Conservation (phyloP, 352 stramenopile species). For the Nothophytophthora sp. region DNA sequence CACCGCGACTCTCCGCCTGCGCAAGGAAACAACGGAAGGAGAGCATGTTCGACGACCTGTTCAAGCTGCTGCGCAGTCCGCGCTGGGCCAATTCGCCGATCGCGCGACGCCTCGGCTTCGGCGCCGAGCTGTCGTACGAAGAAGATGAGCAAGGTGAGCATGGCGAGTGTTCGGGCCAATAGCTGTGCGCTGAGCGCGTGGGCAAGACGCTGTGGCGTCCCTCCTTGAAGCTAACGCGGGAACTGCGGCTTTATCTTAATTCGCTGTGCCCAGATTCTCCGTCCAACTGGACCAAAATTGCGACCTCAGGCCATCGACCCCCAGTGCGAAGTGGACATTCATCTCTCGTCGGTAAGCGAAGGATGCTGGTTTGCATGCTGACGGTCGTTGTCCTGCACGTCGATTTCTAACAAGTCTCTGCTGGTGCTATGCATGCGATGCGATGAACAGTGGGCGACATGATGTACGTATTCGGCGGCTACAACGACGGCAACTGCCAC, state of each 20-base stretch:
- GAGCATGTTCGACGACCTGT: slow-evolving; percentile 73
- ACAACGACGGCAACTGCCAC: slow-evolving; percentile 88
- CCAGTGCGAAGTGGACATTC: slow-evolving; percentile 80
- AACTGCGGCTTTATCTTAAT: slow-evolving; percentile 2
- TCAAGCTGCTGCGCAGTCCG: slow-evolving; percentile 84
- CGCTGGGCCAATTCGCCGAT: slow-evolving; percentile 80
- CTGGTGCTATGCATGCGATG: no score
- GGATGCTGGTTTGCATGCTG: neutral
- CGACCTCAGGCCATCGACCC: slow-evolving; percentile 65
- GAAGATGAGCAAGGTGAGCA: slow-evolving; percentile 51
- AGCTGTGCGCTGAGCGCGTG: no score
- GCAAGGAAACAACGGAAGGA: neutral
- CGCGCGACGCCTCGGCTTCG: slow-evolving; percentile 68
- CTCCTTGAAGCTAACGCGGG: no score
- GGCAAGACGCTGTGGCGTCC: no score
- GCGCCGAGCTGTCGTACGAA: slow-evolving; percentile 60
- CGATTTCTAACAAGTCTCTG: slow-evolving; percentile 4
- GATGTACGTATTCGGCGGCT: slow-evolving; percentile 86
- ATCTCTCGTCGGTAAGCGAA: slow-evolving; percentile 64
- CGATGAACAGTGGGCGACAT: slow-evolving; percentile 56
- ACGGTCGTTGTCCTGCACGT: neutral
- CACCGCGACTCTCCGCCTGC: slow-evolving; percentile 2
- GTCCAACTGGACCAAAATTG: slow-evolving; percentile 79
- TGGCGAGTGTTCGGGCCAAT: neutral
- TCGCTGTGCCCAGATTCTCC: slow-evolving; percentile 36